These are phyloP conservation scores for Cercophora newfieldiana DNA, from an alignment of 495 filamentous ascomycete species.

Conservation along the genomic window DNA sequence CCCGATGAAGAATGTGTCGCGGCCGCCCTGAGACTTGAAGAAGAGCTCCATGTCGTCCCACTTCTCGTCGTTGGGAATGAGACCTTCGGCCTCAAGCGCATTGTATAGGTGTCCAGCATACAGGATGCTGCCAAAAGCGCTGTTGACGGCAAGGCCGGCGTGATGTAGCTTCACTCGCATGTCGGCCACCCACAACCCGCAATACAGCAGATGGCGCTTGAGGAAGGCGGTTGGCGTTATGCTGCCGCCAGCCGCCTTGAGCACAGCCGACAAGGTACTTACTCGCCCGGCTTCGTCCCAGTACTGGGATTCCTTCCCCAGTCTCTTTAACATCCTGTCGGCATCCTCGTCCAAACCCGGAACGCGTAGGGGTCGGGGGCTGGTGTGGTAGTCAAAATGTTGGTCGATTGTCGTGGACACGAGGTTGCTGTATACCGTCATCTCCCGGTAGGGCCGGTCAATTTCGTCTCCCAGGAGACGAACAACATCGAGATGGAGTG, in stretches of 20 bases:
- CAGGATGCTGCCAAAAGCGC: constrained; percentile 8
- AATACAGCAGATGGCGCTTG: constrained; percentile 9
- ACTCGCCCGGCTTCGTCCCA: background rate
- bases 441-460: background rate
- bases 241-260: background rate
- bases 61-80: background rate
- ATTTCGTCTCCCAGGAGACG: background rate
- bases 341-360: background rate
- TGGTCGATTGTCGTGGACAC: background rate
- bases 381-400: background rate
- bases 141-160: background rate
- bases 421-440: background rate
- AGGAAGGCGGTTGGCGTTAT: background rate
- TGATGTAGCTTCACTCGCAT: constrained; percentile 1
- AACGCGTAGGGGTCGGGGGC: background rate
- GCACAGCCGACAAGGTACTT: background rate
- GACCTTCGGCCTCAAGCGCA: background rate
- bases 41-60: constrained; percentile 17
- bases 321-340: background rate
- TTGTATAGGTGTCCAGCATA: constrained; percentile 15
- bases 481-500: background rate
- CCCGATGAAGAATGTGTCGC: constrained; percentile 13
- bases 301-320: background rate
- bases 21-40: constrained; percentile 1
- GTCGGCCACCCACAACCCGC: constrained; percentile 8